Evolutionary conservation across 2,329 filamentous ascomycete species (phyloP).

Genomic region (Phoma herbarum): DNA sequence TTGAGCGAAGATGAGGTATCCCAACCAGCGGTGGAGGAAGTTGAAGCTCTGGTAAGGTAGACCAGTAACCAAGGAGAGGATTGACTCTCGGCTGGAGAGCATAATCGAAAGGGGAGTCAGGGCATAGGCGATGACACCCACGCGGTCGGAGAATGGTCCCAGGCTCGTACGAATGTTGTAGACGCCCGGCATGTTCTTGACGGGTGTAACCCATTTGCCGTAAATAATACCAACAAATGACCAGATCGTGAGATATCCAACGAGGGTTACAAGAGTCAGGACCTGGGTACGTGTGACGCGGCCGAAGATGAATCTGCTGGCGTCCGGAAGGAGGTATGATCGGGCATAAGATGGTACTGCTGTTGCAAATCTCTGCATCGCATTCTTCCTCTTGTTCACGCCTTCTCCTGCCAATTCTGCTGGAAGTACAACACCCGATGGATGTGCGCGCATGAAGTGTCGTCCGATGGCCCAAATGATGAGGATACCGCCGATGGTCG

Average conservation of each 20-base stretch:
- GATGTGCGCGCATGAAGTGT: conserved; percentile 38
- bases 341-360: conserved; percentile 56
- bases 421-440: conserved; percentile 39
- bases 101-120: conserved; percentile 75
- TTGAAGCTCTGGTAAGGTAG: conserved; percentile 76
- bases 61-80: conserved; percentile 74
- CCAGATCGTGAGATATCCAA: conserved; percentile 71
- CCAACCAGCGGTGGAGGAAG: conserved; percentile 66
- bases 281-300: conserved; percentile 74
- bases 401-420: conserved; percentile 29
- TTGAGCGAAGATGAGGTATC: conserved; percentile 76
- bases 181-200: conserved; percentile 62
- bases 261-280: conserved; percentile 65
- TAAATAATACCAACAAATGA: conserved; percentile 72
- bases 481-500: conserved; percentile 59
- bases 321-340: conserved; percentile 69
- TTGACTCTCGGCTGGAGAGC: conserved; percentile 72
- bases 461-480: conserved; percentile 54
- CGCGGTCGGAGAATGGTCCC: conserved; percentile 73
- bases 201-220: conserved; percentile 73
- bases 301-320: conserved; percentile 67
- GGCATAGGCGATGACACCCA: conserved; percentile 76
- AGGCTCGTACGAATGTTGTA: conserved; percentile 72
- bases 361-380: conserved; percentile 38
- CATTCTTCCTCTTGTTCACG: conserved; percentile 33